Base-by-base conservation (phyloP, 1,139 yeast genomes). In the Keqinozyma sinolaborantium region DNA sequence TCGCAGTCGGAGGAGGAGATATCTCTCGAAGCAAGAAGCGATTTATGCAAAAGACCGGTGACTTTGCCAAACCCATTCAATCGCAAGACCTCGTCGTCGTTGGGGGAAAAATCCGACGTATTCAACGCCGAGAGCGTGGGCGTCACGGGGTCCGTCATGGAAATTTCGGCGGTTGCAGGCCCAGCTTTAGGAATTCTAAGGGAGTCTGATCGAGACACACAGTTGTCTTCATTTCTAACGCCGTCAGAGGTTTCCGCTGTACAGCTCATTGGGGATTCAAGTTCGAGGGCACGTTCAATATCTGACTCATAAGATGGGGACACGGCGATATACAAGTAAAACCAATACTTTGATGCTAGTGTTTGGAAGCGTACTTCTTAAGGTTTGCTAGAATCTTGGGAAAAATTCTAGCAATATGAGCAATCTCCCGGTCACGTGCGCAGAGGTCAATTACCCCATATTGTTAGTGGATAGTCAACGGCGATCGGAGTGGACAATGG, bases 51-150 rank as follows among this genome's bases (percentile, higher is more conserved):
- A 31, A 60, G 41, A 10, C 64, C 62, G 16, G 64, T 47, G 20
- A 62, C 64, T 40, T 59, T 64, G 11, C 62, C 61, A 19, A 62
- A 49, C 7, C 60, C 30, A 36, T 48, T 55, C 32, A 49, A 58
- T 29, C 59, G 48, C 26, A 50, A 39, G 28, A 44, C 50, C 14
- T 38, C 29, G 6, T 30, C 36, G 5, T 33, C 27, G 6, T 32
- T 36, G 25, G 32, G 36, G 15, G 7, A 4, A 25, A 24, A 16
- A 25, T 3, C 10, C 30, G 37, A 19, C 30, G 23, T 14, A 20
- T 14, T 25, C 2, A 30, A 5, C 2, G 34, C 4, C 1, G 35
- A 34, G 11, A 31, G 23, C 1, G 44, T 39, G 5, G 48, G 44
- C 5, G 47, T 32, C 6, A 41, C 34, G 3, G 40, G 31, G 13